A percentile compares a stretch with the other conserved stretches of the same genome.
These are phyloP conservation scores for Baudoinia panamericana DNA, from an alignment of 495 filamentous ascomycete genomes.

Conservation along the genomic window DNA sequence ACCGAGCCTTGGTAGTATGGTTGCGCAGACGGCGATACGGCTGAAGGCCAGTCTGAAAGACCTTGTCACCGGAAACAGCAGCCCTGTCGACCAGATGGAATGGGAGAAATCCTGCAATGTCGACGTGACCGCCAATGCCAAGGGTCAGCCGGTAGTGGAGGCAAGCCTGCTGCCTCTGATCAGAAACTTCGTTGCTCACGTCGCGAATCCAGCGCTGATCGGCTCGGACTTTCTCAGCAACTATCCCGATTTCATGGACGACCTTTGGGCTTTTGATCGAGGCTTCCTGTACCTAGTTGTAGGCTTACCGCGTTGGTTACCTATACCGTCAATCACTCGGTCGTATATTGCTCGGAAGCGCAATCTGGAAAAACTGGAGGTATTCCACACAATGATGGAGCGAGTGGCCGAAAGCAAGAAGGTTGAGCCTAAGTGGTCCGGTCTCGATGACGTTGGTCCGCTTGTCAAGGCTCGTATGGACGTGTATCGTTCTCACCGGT, in stretches of 20 bases:
- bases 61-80: slow-evolving; percentile 45
- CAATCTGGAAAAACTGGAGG: slow-evolving; percentile 35
- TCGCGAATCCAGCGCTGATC: slow-evolving; percentile 39
- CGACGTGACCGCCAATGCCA: slow-evolving; percentile 21
- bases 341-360: slow-evolving; percentile 41
- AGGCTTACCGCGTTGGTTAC: slow-evolving; percentile 41
- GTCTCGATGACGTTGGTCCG: slow-evolving; percentile 19
- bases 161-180: slow-evolving; percentile 41
- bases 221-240: slow-evolving; percentile 43
- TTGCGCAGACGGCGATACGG: slow-evolving; percentile 25
- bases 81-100: slow-evolving; percentile 44
- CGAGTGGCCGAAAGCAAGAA: slow-evolving; percentile 17
- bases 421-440: slow-evolving; percentile 15
- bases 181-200: slow-evolving; percentile 40
- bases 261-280: slow-evolving; percentile 44
- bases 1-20: slow-evolving; percentile 32
- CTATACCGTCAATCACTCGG: slow-evolving; percentile 36
- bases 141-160: slow-evolving; percentile 32
- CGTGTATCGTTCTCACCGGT: slow-evolving; percentile 16
- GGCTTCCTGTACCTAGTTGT: slow-evolving; percentile 39
- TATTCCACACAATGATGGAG: slow-evolving; percentile 40
- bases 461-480: slow-evolving; percentile 15
- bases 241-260: slow-evolving; percentile 39
- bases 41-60: slow-evolving; percentile 36
- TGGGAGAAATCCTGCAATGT: slow-evolving; percentile 44